phyloP scores from a whole-genome alignment of 1,284 basidiomycete species.

The Ustilago hordei region DNA sequence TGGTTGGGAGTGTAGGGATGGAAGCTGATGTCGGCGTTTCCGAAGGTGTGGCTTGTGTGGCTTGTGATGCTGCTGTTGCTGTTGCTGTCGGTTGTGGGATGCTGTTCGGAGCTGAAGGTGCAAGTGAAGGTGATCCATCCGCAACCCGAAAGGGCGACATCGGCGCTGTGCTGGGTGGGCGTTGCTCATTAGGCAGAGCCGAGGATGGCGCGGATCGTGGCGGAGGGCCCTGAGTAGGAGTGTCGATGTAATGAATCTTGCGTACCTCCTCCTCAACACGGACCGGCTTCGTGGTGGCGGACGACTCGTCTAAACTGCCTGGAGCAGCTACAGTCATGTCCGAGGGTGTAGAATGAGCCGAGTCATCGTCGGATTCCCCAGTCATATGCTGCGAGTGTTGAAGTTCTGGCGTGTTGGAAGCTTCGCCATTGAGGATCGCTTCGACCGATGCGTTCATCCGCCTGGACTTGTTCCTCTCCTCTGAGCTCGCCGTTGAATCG shows the following conservation, averaged over 20 bases:
- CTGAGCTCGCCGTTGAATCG: background rate
- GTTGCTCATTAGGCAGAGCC: background rate
- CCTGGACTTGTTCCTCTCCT: constrained; percentile 1
- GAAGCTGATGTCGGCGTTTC: background rate
- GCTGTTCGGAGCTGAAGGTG: constrained; percentile 1
- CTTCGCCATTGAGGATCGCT: constrained; percentile 11
- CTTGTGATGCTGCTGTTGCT: constrained; percentile 1
- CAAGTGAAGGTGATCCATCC: background rate
- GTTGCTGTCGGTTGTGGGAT: background rate
- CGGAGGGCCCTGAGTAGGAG: constrained; percentile 13
- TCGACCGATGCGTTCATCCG: constrained; percentile 26
- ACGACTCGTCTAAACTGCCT: constrained; percentile 10
- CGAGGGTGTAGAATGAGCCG: constrained; percentile 38
- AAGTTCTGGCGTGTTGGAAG: constrained; percentile 34
- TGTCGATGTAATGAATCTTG: constrained; percentile 48
- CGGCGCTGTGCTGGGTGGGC: background rate
- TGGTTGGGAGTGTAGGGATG: background rate
- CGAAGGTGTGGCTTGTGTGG: constrained; percentile 1
- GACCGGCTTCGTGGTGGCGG: constrained; percentile 11
- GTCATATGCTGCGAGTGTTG: constrained; percentile 27
- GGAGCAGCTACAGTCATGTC: constrained; percentile 26
- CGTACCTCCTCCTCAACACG: constrained; percentile 36
- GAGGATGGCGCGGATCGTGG: background rate
- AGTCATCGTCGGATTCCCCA: constrained; percentile 50
- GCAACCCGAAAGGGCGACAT: background rate